phyloP scores from a whole-genome alignment of 2,329 filamentous ascomycete species.

The Exophiala viscosa region DNA sequence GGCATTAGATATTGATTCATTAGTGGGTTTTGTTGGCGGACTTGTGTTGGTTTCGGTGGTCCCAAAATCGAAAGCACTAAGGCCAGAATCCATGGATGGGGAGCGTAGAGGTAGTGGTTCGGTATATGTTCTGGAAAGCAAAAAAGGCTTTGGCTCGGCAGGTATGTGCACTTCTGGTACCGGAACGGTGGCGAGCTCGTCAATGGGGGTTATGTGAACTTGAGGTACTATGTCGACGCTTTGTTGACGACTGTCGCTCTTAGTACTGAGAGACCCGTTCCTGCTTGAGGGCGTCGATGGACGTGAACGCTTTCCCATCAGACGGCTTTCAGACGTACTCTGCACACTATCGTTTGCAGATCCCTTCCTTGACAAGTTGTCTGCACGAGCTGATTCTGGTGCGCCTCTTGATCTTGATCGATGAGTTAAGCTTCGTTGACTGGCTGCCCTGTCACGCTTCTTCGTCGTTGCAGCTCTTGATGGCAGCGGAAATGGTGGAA shows the following conservation, averaged over 20 bases:
- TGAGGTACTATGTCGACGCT: constrained; percentile 1
- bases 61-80: constrained; percentile 15
- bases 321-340: not conserved
- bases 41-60: not conserved
- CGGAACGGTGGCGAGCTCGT: not conserved
- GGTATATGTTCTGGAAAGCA: constrained; percentile 1
- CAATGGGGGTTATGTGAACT: not conserved
- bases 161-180: not conserved
- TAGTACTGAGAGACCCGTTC: constrained; percentile 2
- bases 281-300: constrained; percentile 13
- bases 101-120: constrained; percentile 1
- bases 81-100: not conserved
- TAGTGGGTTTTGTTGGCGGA: not conserved
- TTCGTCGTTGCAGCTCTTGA: constrained; percentile 24
- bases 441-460: constrained; percentile 16
- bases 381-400: not conserved
- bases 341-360: constrained; percentile 11
- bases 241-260: constrained; percentile 2
- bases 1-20: constrained; percentile 3
- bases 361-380: constrained; percentile 15
- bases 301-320: constrained; percentile 6
- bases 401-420: constrained; percentile 24
- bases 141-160: not conserved
- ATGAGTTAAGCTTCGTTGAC: constrained; percentile 16
- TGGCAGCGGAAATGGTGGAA: constrained; percentile 52